Evolutionary conservation across 2,329 filamentous ascomycete species (phyloP), one percentile per base, ranked within the genome.

Genomic region (Trichoderma sp.): DNA sequence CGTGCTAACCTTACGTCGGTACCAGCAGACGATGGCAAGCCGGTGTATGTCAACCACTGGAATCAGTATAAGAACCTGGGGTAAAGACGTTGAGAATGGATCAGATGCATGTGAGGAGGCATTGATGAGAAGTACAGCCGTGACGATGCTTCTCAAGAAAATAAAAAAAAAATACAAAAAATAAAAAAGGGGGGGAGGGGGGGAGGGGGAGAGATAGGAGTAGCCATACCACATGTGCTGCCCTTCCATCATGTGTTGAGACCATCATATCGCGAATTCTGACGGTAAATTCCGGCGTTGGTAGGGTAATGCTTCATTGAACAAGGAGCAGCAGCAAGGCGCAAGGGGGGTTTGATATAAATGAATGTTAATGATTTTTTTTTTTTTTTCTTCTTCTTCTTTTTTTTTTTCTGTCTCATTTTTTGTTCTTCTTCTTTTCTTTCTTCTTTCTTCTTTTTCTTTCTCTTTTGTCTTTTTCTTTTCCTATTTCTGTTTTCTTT

Each of bases 11-110:
- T 80, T 67, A 77, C 77, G 60, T 72, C 75, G 17, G 71, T 76
- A 17, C 67, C 71, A n/a, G 70, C 71, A n/a, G 74, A 77, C 63
- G 73, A 66, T 67, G 75, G 72, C 53, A 75, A 69, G 56, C 74
- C 70, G 53, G 67, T 72, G 17, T 79, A 78, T 67, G 74, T 80
- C 60, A 80, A 80, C 65, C 76, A 80, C 61, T 80, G 78, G 78
- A 76, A 78, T 64, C 76, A 79, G 63, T 80, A 69, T 7, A 69
- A 68, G 53, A 35, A 7, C 9, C 50, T 68, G 2, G 68, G 58
- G 34, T 19, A 13, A 13, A 61, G n/a, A 45, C 4, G 12, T n/a
- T 19, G 35, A 22, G 13, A 19, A 25, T 22, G 35, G 48, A 13
- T 22, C 25, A 5, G n/a, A 29, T 10, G 8, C 15, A 3, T 9